phyloP scores from a whole-genome alignment of 129 eudicot genomes.

The Cynara cardunculus region DNA sequence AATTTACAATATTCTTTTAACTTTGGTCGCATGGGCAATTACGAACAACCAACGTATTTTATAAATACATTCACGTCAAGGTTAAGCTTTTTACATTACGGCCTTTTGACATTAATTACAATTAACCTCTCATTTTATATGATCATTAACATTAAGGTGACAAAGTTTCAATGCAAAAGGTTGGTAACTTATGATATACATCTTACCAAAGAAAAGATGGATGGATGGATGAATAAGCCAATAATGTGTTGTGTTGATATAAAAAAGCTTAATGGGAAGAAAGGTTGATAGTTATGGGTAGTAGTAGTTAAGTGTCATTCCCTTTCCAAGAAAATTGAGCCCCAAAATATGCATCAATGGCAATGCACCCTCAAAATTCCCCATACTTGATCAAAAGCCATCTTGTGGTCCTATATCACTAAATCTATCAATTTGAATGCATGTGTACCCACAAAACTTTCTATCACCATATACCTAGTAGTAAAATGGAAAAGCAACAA shows the following conservation, averaged over 20 bases:
- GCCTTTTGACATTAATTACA: not conserved
- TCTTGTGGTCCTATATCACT: constrained; percentile 51
- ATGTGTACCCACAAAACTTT: constrained; percentile 30
- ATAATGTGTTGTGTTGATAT: constrained; percentile 19
- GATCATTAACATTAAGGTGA: constrained; percentile 6
- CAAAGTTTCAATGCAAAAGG: constrained; percentile 15
- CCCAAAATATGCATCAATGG: constrained; percentile 27
- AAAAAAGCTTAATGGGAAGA: constrained; percentile 14
- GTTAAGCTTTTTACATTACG: not conserved
- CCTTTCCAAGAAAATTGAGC: constrained; percentile 29
- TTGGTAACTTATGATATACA: constrained; percentile 25
- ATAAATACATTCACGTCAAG: no score
- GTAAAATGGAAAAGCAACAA: constrained; percentile 24
- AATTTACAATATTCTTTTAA: no score
- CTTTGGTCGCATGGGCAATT: no score
- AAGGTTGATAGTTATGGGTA: constrained; percentile 35
- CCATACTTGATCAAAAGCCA: constrained; percentile 46
- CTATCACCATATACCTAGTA: constrained; percentile 25
- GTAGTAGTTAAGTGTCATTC: constrained; percentile 34
- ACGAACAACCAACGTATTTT: no score
- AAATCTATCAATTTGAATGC: constrained; percentile 29
- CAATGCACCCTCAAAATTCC: constrained; percentile 37
- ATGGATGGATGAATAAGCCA: constrained; percentile 18
- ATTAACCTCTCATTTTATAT: no score
- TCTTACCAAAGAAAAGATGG: constrained; percentile 38